phyloP scores from a whole-genome alignment of 2,329 filamentous ascomycete species.

The Venturia oleaginea region DNA sequence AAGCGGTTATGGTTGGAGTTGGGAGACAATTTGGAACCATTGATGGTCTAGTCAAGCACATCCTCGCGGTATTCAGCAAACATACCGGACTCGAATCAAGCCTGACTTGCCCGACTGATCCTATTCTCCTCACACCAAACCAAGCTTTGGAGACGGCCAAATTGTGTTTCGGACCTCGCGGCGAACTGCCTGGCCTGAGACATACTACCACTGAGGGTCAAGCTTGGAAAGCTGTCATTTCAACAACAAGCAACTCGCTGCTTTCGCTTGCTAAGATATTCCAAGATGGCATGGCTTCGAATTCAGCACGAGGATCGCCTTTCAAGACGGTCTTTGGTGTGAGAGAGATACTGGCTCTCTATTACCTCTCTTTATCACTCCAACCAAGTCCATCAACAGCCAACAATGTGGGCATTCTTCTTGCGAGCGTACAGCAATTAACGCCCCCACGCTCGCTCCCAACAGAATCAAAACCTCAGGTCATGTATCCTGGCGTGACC shows the following conservation, averaged over 20 bases:
- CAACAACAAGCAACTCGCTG: slow-evolving; percentile 91
- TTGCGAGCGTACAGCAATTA: slow-evolving; percentile 85
- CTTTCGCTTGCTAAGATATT: slow-evolving; percentile 95
- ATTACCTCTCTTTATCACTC: slow-evolving; percentile 88
- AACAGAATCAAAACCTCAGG: background rate
- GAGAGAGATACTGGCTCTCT: slow-evolving; percentile 84
- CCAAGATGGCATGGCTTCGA: slow-evolving; percentile 85
- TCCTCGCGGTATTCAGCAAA: slow-evolving; percentile 49
- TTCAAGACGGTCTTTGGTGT: slow-evolving; percentile 63
- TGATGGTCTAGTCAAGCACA: slow-evolving; percentile 66
- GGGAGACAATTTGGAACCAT: slow-evolving; percentile 64
- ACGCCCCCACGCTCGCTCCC: slow-evolving; percentile 20
- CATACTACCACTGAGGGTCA: slow-evolving; percentile 58
- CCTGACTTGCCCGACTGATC: slow-evolving; percentile 38
- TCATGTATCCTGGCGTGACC: slow-evolving; percentile 61
- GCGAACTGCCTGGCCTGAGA: slow-evolving; percentile 70
- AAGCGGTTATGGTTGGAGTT: slow-evolving; percentile 81
- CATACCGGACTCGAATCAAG: slow-evolving; percentile 24
- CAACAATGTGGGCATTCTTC: slow-evolving; percentile 93
- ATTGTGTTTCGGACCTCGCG: slow-evolving; percentile 67
- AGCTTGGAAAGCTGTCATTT: slow-evolving; percentile 69
- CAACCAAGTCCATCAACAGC: slow-evolving; percentile 95
- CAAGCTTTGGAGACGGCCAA: slow-evolving; percentile 73
- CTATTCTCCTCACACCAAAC: slow-evolving; percentile 73
- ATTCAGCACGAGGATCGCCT: slow-evolving; percentile 46